phyloP scores from a whole-genome alignment of 495 filamentous ascomycete genomes.

The Beverwykella pulmonaria region DNA sequence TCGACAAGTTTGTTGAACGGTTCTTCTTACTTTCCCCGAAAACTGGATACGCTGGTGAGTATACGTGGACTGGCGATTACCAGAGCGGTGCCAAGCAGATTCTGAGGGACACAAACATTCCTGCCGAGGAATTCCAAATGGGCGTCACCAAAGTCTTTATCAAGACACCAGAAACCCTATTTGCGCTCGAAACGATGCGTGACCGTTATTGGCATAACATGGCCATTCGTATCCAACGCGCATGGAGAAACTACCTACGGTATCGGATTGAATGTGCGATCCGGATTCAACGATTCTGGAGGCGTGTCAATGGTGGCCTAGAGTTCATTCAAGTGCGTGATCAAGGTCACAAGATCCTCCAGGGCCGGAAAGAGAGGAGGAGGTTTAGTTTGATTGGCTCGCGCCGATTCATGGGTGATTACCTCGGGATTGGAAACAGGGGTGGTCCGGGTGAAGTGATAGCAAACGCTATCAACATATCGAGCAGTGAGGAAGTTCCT shows the following conservation, averaged over 20 bases:
- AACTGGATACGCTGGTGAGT: slow-evolving; percentile 94
- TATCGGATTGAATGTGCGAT: slow-evolving; percentile 92
- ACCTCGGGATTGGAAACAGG: slow-evolving; percentile 80
- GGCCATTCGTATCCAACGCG: slow-evolving; percentile 95
- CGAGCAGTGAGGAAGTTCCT: slow-evolving; percentile 67
- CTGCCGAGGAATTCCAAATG: slow-evolving; percentile 93
- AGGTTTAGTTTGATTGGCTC: slow-evolving; percentile 89
- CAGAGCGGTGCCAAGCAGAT: slow-evolving; percentile 90
- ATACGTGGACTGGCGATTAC: slow-evolving; percentile 88
- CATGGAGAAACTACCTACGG: slow-evolving; percentile 93
- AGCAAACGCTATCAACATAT: slow-evolving; percentile 67
- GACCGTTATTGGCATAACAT: slow-evolving; percentile 99
- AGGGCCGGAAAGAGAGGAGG: slow-evolving; percentile 84
- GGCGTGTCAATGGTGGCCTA: slow-evolving; percentile 82
- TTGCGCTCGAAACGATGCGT: slow-evolving; percentile 96
- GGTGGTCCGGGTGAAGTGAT: slow-evolving; percentile 83
- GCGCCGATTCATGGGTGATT: slow-evolving; percentile 92
- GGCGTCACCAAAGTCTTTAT: slow-evolving; percentile 97
- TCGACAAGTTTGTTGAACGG: slow-evolving; percentile 96
- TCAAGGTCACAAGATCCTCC: slow-evolving; percentile 81
- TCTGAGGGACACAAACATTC: slow-evolving; percentile 92
- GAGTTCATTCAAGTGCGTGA: slow-evolving; percentile 88
- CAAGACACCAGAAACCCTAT: slow-evolving; percentile 96
- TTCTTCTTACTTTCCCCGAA: slow-evolving; percentile 96
- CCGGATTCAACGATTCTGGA: slow-evolving; percentile 93